A percentile compares a stretch with the other conserved stretches of the same genome.
These are phyloP conservation scores for Backusella liffmaniae DNA, from an alignment of 192 early-diverging fungal species.

Conservation along the genomic window DNA sequence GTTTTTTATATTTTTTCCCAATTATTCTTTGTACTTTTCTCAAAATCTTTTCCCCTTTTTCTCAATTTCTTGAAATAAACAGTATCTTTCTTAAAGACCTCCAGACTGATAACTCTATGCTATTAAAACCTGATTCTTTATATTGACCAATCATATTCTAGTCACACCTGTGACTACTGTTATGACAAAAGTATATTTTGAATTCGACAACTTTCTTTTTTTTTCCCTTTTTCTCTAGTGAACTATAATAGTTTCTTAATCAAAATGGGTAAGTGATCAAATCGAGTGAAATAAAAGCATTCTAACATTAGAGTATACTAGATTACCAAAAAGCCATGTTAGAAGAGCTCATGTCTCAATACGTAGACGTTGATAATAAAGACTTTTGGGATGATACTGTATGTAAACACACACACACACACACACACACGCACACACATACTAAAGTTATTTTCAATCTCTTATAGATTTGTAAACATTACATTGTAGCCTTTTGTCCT, in stretches of 20 bases:
- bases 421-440: no score
- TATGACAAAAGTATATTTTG: not conserved
- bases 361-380: constrained; percentile 40
- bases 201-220: not conserved
- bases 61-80: no score
- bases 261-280: not conserved
- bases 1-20: no score
- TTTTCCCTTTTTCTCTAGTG: not conserved
- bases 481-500: constrained; percentile 82
- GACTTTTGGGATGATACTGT: constrained; percentile 41
- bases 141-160: not conserved
- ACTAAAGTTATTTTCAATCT: not conserved
- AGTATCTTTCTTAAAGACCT: no score
- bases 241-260: not conserved
- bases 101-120: no score
- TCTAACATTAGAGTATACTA: not conserved
- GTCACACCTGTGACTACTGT: not conserved
- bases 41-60: no score
- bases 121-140: no score
- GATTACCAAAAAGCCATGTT: constrained; percentile 41
- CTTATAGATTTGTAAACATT: constrained; percentile 69
- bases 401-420: not conserved
- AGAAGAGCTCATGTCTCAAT: constrained; percentile 41
- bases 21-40: no score
- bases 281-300: not conserved